Conservation (phyloP, 768 basidiomycete genomes). For the Cantharellus cinnabarinus region DNA sequence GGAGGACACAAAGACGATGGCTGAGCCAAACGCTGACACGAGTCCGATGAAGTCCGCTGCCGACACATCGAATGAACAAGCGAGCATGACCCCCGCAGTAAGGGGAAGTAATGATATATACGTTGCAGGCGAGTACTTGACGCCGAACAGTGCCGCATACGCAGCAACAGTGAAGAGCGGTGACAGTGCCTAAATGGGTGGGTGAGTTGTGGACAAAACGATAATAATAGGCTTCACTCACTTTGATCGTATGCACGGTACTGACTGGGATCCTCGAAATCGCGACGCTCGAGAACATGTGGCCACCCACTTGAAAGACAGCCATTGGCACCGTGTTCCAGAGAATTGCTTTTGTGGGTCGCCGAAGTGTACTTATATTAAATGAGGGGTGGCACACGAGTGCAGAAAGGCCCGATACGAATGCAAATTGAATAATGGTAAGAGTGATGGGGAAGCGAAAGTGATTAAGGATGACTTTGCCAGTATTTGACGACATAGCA, state of each 20-base stretch:
- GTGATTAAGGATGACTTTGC: slow-evolving; percentile 80
- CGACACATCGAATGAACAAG: slow-evolving; percentile 82
- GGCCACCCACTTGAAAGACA: slow-evolving; percentile 90
- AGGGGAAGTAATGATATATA: slow-evolving; percentile 89
- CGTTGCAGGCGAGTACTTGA: slow-evolving; percentile 79
- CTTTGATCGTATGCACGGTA: slow-evolving; percentile 99
- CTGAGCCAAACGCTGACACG: slow-evolving; percentile 92
- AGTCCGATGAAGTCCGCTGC: slow-evolving; percentile 70
- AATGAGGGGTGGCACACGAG: slow-evolving; percentile 61
- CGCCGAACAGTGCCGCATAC: slow-evolving; percentile 82
- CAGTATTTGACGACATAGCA: slow-evolving; percentile 88
- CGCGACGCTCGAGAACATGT: slow-evolving; percentile 94
- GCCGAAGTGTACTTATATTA: slow-evolving; percentile 44
- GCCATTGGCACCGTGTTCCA: slow-evolving; percentile 83
- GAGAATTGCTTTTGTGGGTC: slow-evolving; percentile 53
- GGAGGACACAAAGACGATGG: slow-evolving; percentile 88
- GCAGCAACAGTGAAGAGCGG: slow-evolving; percentile 94
- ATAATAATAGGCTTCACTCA: slow-evolving; percentile 18
- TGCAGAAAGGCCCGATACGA: slow-evolving; percentile 73
- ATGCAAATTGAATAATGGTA: slow-evolving; percentile 94
- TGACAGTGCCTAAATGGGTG: slow-evolving; percentile 55
- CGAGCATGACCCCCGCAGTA: slow-evolving; percentile 92
- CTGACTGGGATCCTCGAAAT: slow-evolving; percentile 91
- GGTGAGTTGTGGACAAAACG: neutral
- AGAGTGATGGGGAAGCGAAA: slow-evolving; percentile 92